Base-by-base conservation (phyloP, 1,139 yeast species). In the Komagataea norvegica region DNA sequence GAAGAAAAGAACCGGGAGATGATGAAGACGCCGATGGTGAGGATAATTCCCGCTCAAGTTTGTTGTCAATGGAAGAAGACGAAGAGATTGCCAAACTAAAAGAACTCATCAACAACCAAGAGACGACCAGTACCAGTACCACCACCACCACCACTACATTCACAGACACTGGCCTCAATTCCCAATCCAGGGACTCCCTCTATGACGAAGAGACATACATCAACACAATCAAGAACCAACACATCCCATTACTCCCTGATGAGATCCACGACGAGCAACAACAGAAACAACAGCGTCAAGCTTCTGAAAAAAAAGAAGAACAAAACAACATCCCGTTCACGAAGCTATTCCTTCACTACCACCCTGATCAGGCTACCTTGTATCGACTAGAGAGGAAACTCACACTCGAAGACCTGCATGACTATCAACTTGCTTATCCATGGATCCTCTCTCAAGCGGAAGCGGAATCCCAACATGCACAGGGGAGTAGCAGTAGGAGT, bases 201-300 rank as follows among this genome's bases (percentile, higher is more conserved):
- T 29, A 25, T 8, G 42, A 41, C 7, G 31, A 38, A 9, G 37
- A 38, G 15, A 41, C 45, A 3, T 31, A 36, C 14, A 27, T 31
- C 10, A 42, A 42, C 20, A 42, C 45, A 2, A 17, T 39, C 3
- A 42, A 34, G 25, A 42, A 42, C n/a, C 37, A 42, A 25, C 17
- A 32, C 14, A 34, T 37, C 20, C 27, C 32, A 17, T 6, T 19
- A 2, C n/a, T 18, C 5, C 21, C 33, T 5, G 21, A 22, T n/a
- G 33, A 31, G 10, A 19, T 9, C 3, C 10, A 14, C 4, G 8
- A 21, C 9, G 16, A 20, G n/a, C 10, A n/a, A 26, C 18, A 26
- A 13, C 10, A 16, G 19, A 8, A 16, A 26, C 18, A 26, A 26
- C n/a, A n/a, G n/a, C n/a, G n/a, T n/a, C n/a, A n/a, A n/a, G n/a